Conservation (phyloP, 805 yeast genomes). For the Blastobotrys mokoenaii region DNA sequence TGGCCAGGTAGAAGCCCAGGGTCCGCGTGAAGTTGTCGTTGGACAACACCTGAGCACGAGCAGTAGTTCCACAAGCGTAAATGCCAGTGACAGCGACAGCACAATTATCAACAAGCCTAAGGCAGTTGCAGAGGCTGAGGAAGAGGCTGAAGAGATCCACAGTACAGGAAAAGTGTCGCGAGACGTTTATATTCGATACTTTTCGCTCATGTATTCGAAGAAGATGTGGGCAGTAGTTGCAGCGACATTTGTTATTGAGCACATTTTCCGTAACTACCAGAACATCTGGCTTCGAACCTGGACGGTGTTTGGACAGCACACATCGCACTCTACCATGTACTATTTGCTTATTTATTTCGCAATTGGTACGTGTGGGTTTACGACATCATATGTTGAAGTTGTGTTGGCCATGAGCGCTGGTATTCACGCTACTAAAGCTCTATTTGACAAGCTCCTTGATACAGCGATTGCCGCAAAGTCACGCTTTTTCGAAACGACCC, state of each 20-base stretch:
- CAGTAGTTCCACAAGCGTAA: not conserved
- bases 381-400: slow-evolving; percentile 51
- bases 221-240: slow-evolving; percentile 41
- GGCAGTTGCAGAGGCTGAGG: slow-evolving; percentile 42
- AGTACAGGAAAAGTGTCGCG: slow-evolving; percentile 73
- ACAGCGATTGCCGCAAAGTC: slow-evolving; percentile 69
- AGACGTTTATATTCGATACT: slow-evolving; percentile 64
- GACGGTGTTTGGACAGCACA: slow-evolving; percentile 34
- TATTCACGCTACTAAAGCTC: slow-evolving; percentile 62
- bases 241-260: slow-evolving; percentile 44
- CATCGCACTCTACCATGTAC: slow-evolving; percentile 35
- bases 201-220: slow-evolving; percentile 57
- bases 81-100: not conserved
- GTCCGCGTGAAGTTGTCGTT: not conserved
- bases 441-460: slow-evolving; percentile 57
- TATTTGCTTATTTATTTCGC: slow-evolving; percentile 59
- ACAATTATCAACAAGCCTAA: not conserved
- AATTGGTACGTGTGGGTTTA: slow-evolving; percentile 56
- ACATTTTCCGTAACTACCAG: slow-evolving; percentile 54
- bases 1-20: slow-evolving; percentile 60
- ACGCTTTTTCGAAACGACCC: slow-evolving; percentile 89
- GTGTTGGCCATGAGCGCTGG: slow-evolving; percentile 57
- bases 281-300: slow-evolving; percentile 84
- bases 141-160: slow-evolving; percentile 75
- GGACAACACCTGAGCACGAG: not conserved